Percentiles rank a stretch among this genome's conserved stretches.
These are phyloP conservation scores for Metschnikowia chrysomelidarum DNA, from an alignment of 805 yeast genomes.

Conservation along the genomic window DNA sequence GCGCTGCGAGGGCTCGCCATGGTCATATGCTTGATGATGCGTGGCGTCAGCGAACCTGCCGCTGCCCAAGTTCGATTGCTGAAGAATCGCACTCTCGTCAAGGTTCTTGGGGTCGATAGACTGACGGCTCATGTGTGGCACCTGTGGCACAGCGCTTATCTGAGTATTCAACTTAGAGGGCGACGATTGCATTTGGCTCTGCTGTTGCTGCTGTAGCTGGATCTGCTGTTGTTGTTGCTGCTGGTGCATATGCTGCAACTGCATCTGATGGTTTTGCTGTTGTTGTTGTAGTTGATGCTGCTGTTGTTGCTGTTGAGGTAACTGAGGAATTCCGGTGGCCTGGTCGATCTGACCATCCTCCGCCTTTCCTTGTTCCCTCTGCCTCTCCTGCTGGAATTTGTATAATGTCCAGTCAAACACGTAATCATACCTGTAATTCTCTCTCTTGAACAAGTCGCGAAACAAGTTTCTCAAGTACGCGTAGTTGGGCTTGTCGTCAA, in stretches of 20 bases:
- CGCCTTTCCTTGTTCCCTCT: conserved; percentile 41
- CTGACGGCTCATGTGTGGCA: conserved; percentile 8
- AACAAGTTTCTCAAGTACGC: conserved; percentile 81
- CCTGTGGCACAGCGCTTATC: conserved; percentile 6
- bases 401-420: conserved; percentile 96
- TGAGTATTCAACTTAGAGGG: conserved; percentile 7
- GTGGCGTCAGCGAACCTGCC: conserved; percentile 9
- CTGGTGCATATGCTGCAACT: conserved; percentile 12
- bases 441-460: conserved; percentile 83
- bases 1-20: conserved; percentile 12
- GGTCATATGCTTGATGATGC: conserved; percentile 13
- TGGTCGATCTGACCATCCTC: conserved; percentile 28
- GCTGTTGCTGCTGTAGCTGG: conserved; percentile 11
- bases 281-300: conserved; percentile 9
- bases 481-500: conserved; percentile 97
- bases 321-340: conserved; percentile 18
- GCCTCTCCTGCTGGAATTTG: conserved; percentile 64
- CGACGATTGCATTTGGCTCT: conserved; percentile 8
- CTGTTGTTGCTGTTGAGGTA: conserved; percentile 17
- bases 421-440: conserved; percentile 89
- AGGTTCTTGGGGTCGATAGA: conserved; percentile 5
- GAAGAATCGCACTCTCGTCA: conserved; percentile 4
- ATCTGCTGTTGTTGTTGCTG: conserved; percentile 14
- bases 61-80: conserved; percentile 5
- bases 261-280: conserved; percentile 10